Evolutionary conservation across 2,329 filamentous ascomycete genomes (phyloP).

Genomic region (Penicillium hordei): DNA sequence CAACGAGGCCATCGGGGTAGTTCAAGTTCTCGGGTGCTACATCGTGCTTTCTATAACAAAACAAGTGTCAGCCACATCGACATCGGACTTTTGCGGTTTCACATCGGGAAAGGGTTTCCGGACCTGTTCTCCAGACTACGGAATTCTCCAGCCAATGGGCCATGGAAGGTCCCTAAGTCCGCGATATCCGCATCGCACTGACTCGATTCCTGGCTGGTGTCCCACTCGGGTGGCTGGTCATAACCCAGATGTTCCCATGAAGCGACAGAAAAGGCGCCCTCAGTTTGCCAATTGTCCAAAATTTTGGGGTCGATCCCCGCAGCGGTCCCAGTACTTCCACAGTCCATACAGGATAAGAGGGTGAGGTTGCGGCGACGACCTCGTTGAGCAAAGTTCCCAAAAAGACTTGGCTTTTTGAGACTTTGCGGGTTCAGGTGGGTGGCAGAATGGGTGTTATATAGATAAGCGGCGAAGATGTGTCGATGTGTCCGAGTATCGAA

Average conservation of each 20-base stretch:
- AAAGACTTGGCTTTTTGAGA: constrained; percentile 24
- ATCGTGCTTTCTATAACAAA: constrained; percentile 32
- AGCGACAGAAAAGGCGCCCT: constrained; percentile 34
- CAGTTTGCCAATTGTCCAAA: constrained; percentile 43
- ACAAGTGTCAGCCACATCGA: constrained; percentile 13
- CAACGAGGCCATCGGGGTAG: constrained; percentile 30
- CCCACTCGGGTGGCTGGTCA: constrained; percentile 41
- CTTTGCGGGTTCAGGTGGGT: constrained; percentile 8
- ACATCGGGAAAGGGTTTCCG: constrained; percentile 9
- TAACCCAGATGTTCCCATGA: constrained; percentile 40
- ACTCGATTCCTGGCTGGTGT: constrained; percentile 42
- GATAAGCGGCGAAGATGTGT: not conserved
- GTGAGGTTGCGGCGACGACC: constrained; percentile 17
- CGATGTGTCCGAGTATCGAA: not conserved
- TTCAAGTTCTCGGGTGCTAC: constrained; percentile 35
- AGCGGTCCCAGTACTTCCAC: constrained; percentile 37
- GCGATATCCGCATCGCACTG: constrained; percentile 38
- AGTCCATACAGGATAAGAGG: constrained; percentile 38
- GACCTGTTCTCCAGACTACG: constrained; percentile 32
- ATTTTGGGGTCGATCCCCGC: constrained; percentile 46
- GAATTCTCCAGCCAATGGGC: constrained; percentile 30
- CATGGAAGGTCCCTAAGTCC: constrained; percentile 34
- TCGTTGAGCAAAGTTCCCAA: constrained; percentile 26
- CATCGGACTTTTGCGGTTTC: not conserved
- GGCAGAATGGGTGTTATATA: not conserved